Evolutionary conservation across 441 rosid genomes (phyloP).

Genomic region (Gossypium aridum): DNA sequence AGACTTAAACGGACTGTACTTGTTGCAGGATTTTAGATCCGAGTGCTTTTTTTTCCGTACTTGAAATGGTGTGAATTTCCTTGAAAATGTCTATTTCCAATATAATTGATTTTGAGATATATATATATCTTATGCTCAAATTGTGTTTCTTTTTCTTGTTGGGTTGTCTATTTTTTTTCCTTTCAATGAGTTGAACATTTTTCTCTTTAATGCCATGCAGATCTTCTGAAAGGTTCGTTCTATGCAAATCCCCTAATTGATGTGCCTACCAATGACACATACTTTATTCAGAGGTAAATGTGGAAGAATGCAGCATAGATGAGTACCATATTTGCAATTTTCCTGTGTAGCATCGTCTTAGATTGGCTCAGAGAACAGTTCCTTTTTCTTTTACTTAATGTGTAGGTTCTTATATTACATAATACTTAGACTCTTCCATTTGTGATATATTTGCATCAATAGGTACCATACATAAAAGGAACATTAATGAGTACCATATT

Average conservation of each 20-base stretch:
- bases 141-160: not conserved
- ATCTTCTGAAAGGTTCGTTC: slow-evolving; percentile 77
- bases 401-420: not conserved
- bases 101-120: not conserved
- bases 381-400: not conserved
- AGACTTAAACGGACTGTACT: not conserved
- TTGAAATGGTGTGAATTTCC: not conserved
- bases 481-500: not conserved
- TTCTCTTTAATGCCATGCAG: slow-evolving; percentile 33
- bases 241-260: slow-evolving; percentile 81
- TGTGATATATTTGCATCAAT: not conserved
- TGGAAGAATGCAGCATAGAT: slow-evolving; percentile 2
- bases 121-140: not conserved
- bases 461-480: not conserved
- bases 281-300: slow-evolving; percentile 50
- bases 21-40: not conserved
- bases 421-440: not conserved
- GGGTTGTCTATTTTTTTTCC: not conserved
- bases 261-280: slow-evolving; percentile 56
- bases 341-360: not conserved
- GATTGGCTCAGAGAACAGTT: not conserved
- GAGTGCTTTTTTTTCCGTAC: not conserved
- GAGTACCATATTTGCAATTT: slow-evolving; percentile 2
- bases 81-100: not conserved
- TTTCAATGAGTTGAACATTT: not conserved